Base-by-base conservation (phyloP, 2,329 filamentous ascomycete genomes). In the Fusarium sp. region DNA sequence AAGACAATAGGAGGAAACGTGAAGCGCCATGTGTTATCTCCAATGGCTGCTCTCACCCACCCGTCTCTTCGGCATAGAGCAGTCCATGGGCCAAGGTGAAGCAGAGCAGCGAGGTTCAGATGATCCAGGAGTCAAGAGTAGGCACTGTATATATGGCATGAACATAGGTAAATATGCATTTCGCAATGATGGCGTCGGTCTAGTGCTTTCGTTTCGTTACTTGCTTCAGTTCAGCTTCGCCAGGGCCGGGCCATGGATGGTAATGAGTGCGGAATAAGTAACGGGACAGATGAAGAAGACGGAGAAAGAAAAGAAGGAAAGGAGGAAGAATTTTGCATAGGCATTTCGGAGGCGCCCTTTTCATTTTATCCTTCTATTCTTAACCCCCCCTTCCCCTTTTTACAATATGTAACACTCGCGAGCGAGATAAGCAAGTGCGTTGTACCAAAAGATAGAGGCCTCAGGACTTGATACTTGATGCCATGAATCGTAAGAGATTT, bases 391-490 rank as follows among this genome's bases (percentile, higher is more conserved):
- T 35, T 26, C 26, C 26, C 26, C 26, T 26, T 26, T 56, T 65
- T 75, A 62, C 63, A 74, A 71, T 73, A 80, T 79, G 69, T 78
- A 76, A 69, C 75, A 69, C 75, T 78, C 72, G 72, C 68, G 61
- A 79, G 75, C 74, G 75, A 79, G 73, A 77, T 79, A 74, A 79
- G 78, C 74, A 74, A 73, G 70, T 76, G 79, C 75, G 79, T 80
- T 77, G 33, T 76, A 67, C 69, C 58, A 73, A 74, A 72, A 73
- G 59, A 69, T 64, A 70, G 61, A 71, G 48, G 35, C 36, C 26
- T 54, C 26, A 47, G 66, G 56, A 57, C 70, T 69, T 72, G 56
- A 75, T 78, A 49, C 72, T 69, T 69, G 57, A 77, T 78, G 70
- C 61, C 70, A 69, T 62, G 45, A 48, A 63, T 57, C 55, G 69